Base-by-base conservation (phyloP, 768 basidiomycete species). In the Tylopilus sp. region DNA sequence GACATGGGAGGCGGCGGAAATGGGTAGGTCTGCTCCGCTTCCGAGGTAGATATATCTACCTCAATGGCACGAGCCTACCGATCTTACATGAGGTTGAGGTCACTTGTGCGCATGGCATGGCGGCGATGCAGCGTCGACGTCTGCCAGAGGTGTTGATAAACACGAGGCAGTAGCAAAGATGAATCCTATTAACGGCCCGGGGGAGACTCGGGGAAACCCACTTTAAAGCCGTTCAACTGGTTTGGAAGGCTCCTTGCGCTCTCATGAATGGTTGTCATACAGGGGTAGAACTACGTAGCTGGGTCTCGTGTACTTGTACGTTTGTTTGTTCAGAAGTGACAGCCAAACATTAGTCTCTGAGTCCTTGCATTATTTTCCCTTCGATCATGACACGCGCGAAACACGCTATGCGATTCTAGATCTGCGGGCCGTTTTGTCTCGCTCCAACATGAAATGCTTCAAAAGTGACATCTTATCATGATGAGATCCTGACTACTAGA, bases 81-180 rank as follows among this genome's bases (percentile, higher is more conserved):
- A 50, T 45, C 44, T 48, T 52, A 58, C 67, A 68, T 49, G 67
- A 61, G 67, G 67, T 45, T 67, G 30, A 60, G 67, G 67, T 53
- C 64, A 67, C 60, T 62, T 56, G 48, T 57, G 25, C 56, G 53
- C 66, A 54, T 67, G 66, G 53, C 52, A 64, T 38, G 66, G 55
- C 58, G 26, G 48, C 59, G 54, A 57, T 16, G 37, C 46, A 52
- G 16, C 46, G 55, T 60, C 46, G 50, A 13, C 46, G 55, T 60
- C 56, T 43, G 30, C 28, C 33, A 33, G 6, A 6, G 33, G 13
- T 46, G 28, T 57, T 53, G 66, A 61, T 66, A 56, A 47, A 54
- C 65, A 66, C 45, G 65, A 63, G 63, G 63, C 57, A 46, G 16
- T 25, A n/a, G 31, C 45, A 53, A 46, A 55, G 40, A 60, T 50